Percentiles rank a stretch among this genome's conserved stretches.
phyloP scores from a whole-genome alignment of 495 filamentous ascomycete genomes.

The Jackrogersella multiformis region DNA sequence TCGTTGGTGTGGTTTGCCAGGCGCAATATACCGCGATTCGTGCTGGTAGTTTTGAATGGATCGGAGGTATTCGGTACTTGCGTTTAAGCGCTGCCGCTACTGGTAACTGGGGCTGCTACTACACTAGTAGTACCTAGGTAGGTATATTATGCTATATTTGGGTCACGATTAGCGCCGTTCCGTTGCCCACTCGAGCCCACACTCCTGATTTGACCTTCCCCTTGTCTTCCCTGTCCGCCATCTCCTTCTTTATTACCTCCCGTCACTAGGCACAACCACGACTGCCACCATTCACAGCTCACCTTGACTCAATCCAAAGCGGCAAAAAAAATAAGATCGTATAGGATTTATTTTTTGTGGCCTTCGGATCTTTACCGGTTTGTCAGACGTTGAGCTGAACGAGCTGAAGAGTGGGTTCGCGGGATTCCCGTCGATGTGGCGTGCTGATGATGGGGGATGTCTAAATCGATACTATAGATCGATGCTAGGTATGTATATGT shows the following conservation, averaged over 20 bases:
- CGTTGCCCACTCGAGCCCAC: conserved; percentile 33
- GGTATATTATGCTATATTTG: conserved; percentile 41
- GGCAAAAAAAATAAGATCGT: conserved; percentile 8
- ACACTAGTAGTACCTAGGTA: not conserved
- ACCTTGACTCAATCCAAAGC: conserved; percentile 22
- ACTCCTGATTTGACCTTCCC: conserved; percentile 37
- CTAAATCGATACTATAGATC: no score
- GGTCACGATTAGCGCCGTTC: conserved; percentile 40
- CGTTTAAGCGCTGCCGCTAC: conserved; percentile 44
- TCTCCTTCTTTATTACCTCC: conserved; percentile 15
- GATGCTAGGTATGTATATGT: not conserved
- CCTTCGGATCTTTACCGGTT: conserved; percentile 3
- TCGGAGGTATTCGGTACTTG: conserved; percentile 43
- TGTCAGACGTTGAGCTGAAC: conserved; percentile 29
- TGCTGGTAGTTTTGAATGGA: conserved; percentile 25
- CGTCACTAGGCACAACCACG: conserved; percentile 26
- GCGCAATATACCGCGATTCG: conserved; percentile 38
- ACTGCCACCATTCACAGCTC: conserved; percentile 28
- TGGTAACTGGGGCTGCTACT: conserved; percentile 31
- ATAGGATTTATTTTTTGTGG: conserved; percentile 18
- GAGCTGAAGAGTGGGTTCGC: conserved; percentile 39
- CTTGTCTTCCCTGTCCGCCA: not conserved
- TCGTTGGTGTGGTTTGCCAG: conserved; percentile 35
- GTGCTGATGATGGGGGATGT: conserved; percentile 3
- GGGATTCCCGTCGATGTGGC: conserved; percentile 29